phyloP scores from a whole-genome alignment of 306 rosid species.

The Astragalus membranaceus region DNA sequence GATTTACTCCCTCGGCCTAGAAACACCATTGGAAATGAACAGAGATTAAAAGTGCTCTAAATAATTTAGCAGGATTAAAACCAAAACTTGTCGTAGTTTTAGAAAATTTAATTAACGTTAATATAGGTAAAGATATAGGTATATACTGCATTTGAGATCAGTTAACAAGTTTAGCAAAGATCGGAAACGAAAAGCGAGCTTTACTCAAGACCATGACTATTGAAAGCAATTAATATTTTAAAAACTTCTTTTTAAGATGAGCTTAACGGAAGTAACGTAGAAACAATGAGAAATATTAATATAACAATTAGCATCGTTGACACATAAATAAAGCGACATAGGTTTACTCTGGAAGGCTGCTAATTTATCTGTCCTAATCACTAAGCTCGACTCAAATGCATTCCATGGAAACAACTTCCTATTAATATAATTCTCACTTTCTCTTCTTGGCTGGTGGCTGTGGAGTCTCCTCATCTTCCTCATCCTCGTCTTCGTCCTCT shows the following conservation, averaged over 20 bases:
- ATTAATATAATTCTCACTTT: conserved; percentile 24
- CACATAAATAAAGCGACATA: conserved; percentile 9
- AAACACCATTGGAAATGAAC: too few species aligned
- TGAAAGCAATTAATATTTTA: not conserved
- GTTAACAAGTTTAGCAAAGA: not conserved
- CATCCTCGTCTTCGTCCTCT: conserved; percentile 19
- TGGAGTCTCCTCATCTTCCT: conserved; percentile 33
- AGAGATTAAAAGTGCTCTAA: too few species aligned
- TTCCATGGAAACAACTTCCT: conserved; percentile 19
- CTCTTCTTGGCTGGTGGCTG: conserved; percentile 44
- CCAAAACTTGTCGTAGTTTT: too few species aligned
- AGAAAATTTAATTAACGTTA: too few species aligned
- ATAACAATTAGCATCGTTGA: conserved; percentile 18
- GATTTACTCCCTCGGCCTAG: too few species aligned
- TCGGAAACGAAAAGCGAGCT: not conserved
- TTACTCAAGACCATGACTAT: not conserved
- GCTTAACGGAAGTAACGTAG: not conserved
- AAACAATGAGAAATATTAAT: conserved; percentile 19
- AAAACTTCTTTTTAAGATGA: not conserved
- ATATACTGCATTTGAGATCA: too few species aligned
- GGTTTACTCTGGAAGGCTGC: conserved; percentile 18
- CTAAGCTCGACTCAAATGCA: conserved; percentile 23
- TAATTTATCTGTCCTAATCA: conserved; percentile 30
- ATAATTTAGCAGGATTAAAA: too few species aligned
- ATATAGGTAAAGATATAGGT: too few species aligned